Percentiles rank a stretch among this genome's conserved stretches.
Conservation (phyloP, 306 rosid genomes). For the Heteromeles arbutifolia region DNA sequence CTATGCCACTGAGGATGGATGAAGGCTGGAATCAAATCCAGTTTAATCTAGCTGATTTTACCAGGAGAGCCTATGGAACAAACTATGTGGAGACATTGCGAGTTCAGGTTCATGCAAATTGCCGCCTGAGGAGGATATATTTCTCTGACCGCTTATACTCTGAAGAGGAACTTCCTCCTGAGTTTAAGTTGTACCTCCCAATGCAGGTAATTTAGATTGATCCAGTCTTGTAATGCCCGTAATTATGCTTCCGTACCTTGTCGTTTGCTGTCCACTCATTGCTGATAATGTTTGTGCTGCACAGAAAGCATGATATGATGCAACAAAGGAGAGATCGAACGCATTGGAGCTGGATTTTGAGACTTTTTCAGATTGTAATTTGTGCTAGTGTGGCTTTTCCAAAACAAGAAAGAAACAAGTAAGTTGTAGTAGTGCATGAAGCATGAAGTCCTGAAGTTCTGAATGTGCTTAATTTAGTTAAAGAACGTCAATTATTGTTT, state of each 20-base stretch:
- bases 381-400: background rate
- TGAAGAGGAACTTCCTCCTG: conserved; percentile 94
- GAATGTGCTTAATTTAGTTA: too few relatives aligned
- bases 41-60: conserved; percentile 76
- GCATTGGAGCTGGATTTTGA: background rate
- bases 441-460: too few relatives aligned
- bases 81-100: conserved; percentile 91
- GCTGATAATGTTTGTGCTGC: conserved; percentile 3
- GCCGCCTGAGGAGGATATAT: conserved; percentile 92
- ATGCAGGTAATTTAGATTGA: conserved; percentile 46
- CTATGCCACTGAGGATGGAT: conserved; percentile 85
- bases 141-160: conserved; percentile 87
- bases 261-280: background rate
- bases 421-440: too few relatives aligned
- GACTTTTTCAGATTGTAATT: background rate
- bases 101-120: conserved; percentile 94
- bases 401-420: too few relatives aligned
- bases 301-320: conserved; percentile 33
- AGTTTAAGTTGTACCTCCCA: conserved; percentile 90
- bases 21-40: conserved; percentile 98
- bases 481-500: too few relatives aligned
- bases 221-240: background rate
- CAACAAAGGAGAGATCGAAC: background rate
- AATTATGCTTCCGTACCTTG: background rate
- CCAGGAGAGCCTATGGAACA: conserved; percentile 96